A percentile compares a stretch with the other conserved stretches of the same genome.
These are phyloP conservation scores for Aspergillus neotritici DNA, from an alignment of 2,329 filamentous ascomycete genomes.

Conservation along the genomic window DNA sequence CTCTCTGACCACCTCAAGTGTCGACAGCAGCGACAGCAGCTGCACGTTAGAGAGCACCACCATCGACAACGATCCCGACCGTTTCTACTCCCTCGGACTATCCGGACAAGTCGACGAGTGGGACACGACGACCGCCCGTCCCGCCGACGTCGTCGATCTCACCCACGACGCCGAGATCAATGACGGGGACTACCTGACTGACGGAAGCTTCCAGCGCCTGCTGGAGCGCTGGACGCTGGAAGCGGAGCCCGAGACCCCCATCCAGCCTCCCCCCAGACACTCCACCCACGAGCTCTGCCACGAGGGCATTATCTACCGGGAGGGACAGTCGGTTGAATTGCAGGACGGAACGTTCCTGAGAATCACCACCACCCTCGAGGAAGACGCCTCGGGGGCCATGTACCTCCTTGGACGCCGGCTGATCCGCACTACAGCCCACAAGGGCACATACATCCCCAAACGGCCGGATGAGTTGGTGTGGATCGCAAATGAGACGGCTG, in stretches of 20 bases:
- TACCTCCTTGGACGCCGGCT: conserved; percentile 38
- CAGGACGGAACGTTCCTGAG: conserved; percentile 37
- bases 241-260: neutral
- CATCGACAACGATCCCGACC: conserved; percentile 12
- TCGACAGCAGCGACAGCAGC: conserved; percentile 5
- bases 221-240: conserved; percentile 6
- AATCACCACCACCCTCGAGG: conserved; percentile 34
- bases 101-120: neutral
- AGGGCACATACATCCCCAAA: conserved; percentile 29
- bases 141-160: conserved; percentile 9
- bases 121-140: too few relatives aligned
- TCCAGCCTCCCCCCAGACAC: neutral
- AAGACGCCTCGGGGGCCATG: conserved; percentile 17
- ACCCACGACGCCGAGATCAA: conserved; percentile 4
- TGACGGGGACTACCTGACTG: conserved; percentile 22
- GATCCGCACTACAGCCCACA: conserved; percentile 26
- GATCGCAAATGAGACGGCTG: conserved; percentile 35
- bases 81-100: conserved; percentile 3
- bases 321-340: conserved; percentile 34
- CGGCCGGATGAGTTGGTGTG: conserved; percentile 44
- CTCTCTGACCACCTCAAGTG: neutral
- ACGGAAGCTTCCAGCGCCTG: conserved; percentile 20
- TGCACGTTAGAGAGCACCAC: conserved; percentile 1
- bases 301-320: conserved; percentile 19
- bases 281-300: conserved; percentile 14